phyloP scores from a whole-genome alignment of 345 rosid genomes.

The Eucalyptus cloeziana region DNA sequence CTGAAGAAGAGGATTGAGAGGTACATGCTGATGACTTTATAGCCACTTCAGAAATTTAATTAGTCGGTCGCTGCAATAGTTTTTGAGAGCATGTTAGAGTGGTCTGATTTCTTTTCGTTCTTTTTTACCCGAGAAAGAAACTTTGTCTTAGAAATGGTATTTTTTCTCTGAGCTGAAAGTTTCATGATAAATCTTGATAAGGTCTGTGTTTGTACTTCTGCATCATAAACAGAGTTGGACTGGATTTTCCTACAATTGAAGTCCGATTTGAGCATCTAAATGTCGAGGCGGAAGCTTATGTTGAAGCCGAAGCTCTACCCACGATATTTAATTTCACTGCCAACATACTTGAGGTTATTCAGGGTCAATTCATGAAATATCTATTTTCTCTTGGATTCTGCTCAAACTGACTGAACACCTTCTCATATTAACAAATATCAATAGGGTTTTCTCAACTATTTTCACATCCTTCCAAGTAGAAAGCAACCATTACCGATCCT shows the following conservation, averaged over 20 bases:
- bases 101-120: neutral
- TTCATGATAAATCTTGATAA: neutral
- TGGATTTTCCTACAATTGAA: constrained; percentile 78
- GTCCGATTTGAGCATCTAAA: constrained; percentile 68
- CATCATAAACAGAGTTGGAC: constrained; percentile 50
- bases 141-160: neutral
- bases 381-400: neutral
- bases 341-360: constrained; percentile 38
- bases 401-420: neutral
- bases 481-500: constrained; percentile 34
- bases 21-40: constrained; percentile 5
- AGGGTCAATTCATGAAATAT: neutral
- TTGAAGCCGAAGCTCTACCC: constrained; percentile 49
- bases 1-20: constrained; percentile 67
- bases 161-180: neutral
- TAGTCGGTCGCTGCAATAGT: neutral
- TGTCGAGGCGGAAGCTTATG: constrained; percentile 49
- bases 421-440: neutral
- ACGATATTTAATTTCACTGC: constrained; percentile 31
- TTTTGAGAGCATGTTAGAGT: neutral
- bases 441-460: constrained; percentile 29
- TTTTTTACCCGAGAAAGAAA: neutral
- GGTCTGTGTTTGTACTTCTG: neutral
- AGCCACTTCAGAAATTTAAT: neutral
- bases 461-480: constrained; percentile 38